Percentiles rank a stretch among this genome's conserved stretches.
phyloP scores from a whole-genome alignment of 129 eudicot genomes.

The Arctium lappa region DNA sequence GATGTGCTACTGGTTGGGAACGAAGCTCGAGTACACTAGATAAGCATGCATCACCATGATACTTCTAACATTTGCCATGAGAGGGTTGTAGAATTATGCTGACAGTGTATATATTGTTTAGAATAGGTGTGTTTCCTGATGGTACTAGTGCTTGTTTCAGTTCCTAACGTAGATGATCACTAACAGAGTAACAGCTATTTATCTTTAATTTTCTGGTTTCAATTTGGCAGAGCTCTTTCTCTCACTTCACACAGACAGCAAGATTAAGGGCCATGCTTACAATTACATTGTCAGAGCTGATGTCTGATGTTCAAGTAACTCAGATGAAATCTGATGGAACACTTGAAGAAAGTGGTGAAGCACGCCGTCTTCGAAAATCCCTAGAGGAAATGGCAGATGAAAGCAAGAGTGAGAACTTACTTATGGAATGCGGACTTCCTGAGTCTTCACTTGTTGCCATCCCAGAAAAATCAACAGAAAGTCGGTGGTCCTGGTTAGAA shows the following conservation, averaged over 20 bases:
- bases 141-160: not conserved
- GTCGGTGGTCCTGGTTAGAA: conserved; percentile 91
- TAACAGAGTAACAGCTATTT: conserved; percentile 10
- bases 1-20: too few relatives aligned
- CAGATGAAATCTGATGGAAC: conserved; percentile 97
- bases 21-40: too few relatives aligned
- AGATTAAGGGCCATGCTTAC: conserved; percentile 94
- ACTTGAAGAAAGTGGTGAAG: conserved; percentile 99
- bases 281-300: conserved; percentile 89
- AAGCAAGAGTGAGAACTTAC: conserved; percentile 43
- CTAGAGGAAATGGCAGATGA: conserved; percentile 95
- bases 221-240: conserved; percentile 81
- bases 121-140: not conserved
- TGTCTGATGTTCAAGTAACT: conserved; percentile 98
- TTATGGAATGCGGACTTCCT: conserved; percentile 71
- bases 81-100: too few relatives aligned
- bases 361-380: conserved; percentile 84
- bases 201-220: conserved; percentile 4
- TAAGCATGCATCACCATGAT: too few relatives aligned
- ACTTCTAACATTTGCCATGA: too few relatives aligned
- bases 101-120: too few relatives aligned
- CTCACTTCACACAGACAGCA: conserved; percentile 76
- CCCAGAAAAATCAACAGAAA: conserved; percentile 54
- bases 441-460: conserved; percentile 54
- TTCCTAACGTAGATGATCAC: not conserved